These are phyloP conservation scores for Oropetium thomaeum DNA, from an alignment of 176 grass and related monocot genomes.

Conservation along the genomic window DNA sequence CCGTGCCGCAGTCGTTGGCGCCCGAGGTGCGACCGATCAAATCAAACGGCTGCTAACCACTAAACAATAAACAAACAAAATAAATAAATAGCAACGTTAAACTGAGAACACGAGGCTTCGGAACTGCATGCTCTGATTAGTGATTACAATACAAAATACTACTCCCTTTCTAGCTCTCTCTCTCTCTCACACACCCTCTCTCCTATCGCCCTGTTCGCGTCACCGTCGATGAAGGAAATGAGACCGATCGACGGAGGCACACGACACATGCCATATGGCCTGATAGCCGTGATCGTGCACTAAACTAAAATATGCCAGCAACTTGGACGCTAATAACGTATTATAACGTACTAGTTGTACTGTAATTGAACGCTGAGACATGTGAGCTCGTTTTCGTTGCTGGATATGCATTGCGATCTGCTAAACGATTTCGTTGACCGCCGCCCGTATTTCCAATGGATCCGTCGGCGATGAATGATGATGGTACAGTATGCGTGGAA, in stretches of 20 bases:
- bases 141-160: too few species aligned
- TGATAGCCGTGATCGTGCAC: background rate
- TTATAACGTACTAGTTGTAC: too few species aligned
- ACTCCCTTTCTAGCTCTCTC: too few species aligned
- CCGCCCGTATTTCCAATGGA: too few species aligned
- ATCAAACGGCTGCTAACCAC: background rate
- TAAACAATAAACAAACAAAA: background rate
- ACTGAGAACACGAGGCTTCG: background rate
- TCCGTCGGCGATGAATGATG: background rate
- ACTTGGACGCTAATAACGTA: background rate
- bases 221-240: background rate
- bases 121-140: background rate
- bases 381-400: background rate
- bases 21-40: background rate
- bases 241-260: background rate
- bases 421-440: background rate
- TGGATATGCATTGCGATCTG: background rate
- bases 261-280: background rate
- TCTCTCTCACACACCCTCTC: too few species aligned
- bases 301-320: background rate
- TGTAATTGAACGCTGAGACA: background rate
- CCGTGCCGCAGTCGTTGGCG: background rate
- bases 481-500: background rate
- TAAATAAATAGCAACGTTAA: background rate
- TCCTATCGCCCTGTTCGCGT: background rate